Evolutionary conservation across 2,329 filamentous ascomycete species (phyloP), one percentile per base, ranked within the genome.

Genomic region (Colletotrichum caudatum): DNA sequence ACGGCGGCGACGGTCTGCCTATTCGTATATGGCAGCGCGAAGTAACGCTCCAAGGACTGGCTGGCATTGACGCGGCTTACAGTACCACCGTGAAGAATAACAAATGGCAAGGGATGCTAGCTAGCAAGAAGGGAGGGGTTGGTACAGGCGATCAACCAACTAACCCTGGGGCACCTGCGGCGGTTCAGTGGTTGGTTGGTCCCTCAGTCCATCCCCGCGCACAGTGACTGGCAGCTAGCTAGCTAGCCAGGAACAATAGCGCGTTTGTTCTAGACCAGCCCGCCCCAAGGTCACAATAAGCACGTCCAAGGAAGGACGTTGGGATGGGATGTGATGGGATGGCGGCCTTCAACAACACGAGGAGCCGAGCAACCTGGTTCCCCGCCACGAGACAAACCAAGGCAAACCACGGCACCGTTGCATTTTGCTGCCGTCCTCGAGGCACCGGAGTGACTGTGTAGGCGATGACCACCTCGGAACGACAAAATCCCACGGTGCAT

Each of bases 231-330:
- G 5, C 29, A 37, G 20, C 50, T 71, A 29, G n/a, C n/a, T n/a
- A 29, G 26, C 26, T 29, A 63, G 68, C 44, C 64, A 71, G 68
- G 68, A 71, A 71, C 68, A 35, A 56, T 41, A 16, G 53, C 58
- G 53, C 58, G 48, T 44, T 58, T 58, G 48, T 44, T 58, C 64
- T 68, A 71, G 68, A 51, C 67, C 37, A 16, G 56, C 46, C 29
- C 63, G 56, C 46, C 29, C 63, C 29, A 20, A 46, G 61, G 57
- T 57, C 20, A 44, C 33, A 35, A 8, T n/a, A 35, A 33, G 29
- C 53, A 20, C 53, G 20, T 48, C 20, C 46, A 11, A 9, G 9
- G 53, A n/a, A 20, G 29, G 51, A 35, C 33, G 14, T 37, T 29
- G 29, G 33, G 53, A 37, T n/a, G 50, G 50, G n/a, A n/a, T n/a